Conservation (phyloP, 352 stramenopile species). For the Aphanomyces euteiches region DNA sequence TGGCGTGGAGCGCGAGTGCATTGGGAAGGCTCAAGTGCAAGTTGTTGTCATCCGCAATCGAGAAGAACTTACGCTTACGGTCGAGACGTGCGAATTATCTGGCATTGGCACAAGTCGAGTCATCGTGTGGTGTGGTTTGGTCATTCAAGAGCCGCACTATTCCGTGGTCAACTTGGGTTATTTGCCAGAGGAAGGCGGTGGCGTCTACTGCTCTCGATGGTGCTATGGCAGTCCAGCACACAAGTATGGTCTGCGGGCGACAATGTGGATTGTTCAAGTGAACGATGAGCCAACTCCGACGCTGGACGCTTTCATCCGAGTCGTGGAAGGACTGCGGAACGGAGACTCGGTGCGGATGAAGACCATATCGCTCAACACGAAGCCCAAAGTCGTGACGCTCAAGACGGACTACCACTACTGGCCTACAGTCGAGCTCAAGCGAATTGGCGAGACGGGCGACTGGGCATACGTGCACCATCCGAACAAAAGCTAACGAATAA, state of each 20-base stretch:
- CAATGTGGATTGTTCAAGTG: constrained; percentile 89
- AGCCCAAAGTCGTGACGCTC: constrained; percentile 86
- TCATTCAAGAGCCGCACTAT: constrained; percentile 89
- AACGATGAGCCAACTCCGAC: constrained; percentile 77
- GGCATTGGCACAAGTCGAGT: constrained; percentile 84
- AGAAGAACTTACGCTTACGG: constrained; percentile 55
- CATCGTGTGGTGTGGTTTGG: constrained; percentile 86
- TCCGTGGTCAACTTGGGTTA: constrained; percentile 80
- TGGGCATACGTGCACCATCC: constrained; percentile 69
- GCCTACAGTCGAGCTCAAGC: constrained; percentile 79
- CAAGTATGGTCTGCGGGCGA: constrained; percentile 87
- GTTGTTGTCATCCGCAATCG: constrained; percentile 75
- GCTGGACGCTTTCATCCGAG: constrained; percentile 81
- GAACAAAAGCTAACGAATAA: constrained; percentile 22
- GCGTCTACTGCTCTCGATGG: constrained; percentile 88
- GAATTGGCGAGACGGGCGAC: constrained; percentile 43
- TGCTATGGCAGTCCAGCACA: constrained; percentile 88
- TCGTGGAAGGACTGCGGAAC: constrained; percentile 76
- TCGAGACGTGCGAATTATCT: constrained; percentile 60
- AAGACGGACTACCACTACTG: constrained; percentile 91
- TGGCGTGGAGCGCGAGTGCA: constrained; percentile 64
- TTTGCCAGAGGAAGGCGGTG: constrained; percentile 76
- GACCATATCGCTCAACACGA: constrained; percentile 87
- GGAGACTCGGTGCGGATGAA: constrained; percentile 84
- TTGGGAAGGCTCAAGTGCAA: constrained; percentile 45